Percentiles rank a stretch among this genome's conserved stretches.
Conservation (phyloP, 1,284 basidiomycete genomes). For the Lignosus rhinocerotis region DNA sequence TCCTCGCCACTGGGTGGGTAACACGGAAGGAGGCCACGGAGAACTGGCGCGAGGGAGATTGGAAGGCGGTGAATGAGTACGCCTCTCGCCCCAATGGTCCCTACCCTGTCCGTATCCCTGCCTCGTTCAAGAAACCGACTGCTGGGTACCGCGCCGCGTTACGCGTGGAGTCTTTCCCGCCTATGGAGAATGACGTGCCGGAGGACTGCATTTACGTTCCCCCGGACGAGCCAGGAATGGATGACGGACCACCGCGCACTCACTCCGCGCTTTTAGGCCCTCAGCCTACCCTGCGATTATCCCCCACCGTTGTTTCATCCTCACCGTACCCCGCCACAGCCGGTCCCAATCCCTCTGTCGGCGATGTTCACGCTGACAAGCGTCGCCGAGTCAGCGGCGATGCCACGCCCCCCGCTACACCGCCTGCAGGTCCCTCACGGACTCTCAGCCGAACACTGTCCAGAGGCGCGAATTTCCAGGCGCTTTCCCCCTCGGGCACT, state of each 20-base stretch:
- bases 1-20: slow-evolving; percentile 52
- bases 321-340: background rate
- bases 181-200: slow-evolving; percentile 14
- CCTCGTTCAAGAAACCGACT: slow-evolving; percentile 23
- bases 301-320: background rate
- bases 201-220: slow-evolving; percentile 26
- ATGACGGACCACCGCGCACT: slow-evolving; percentile 20
- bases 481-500: slow-evolving; percentile 6
- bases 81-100: slow-evolving; percentile 31
- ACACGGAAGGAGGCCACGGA: slow-evolving; percentile 39
- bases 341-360: background rate
- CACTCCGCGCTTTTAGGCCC: background rate
- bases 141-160: slow-evolving; percentile 22
- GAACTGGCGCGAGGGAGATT: slow-evolving; percentile 44
- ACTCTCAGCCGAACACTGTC: background rate
- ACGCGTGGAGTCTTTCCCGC: slow-evolving; percentile 7
- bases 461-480: background rate
- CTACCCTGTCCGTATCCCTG: slow-evolving; percentile 24
- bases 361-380: slow-evolving; percentile 16
- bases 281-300: background rate
- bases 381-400: slow-evolving; percentile 3
- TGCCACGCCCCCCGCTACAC: slow-evolving; percentile 5
- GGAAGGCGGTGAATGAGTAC: slow-evolving; percentile 40
- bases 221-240: slow-evolving; percentile 28
- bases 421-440: background rate